Percentiles rank a stretch among this genome's conserved stretches.
These are phyloP conservation scores for Schizochytrium sp. DNA, from an alignment of 108 stramenopile genomes.

Conservation along the genomic window DNA sequence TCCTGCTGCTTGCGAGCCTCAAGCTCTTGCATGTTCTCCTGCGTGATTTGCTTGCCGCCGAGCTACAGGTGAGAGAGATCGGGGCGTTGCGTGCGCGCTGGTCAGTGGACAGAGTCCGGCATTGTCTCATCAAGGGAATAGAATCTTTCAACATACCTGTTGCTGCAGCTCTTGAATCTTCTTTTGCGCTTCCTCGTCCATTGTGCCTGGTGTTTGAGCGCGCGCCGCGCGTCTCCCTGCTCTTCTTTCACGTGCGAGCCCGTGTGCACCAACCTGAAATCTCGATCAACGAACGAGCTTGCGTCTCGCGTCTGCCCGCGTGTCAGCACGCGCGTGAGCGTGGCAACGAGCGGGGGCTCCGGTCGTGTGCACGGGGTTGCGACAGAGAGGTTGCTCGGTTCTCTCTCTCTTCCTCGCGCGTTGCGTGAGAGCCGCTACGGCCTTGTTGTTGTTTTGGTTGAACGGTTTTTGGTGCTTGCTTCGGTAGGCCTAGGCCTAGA, in stretches of 20 bases:
- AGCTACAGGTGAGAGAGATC: neutral
- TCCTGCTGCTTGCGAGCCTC: constrained; percentile 15
- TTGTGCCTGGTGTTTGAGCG: neutral
- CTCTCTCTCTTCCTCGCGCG: too few species aligned
- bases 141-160: neutral
- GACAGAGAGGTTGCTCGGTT: too few species aligned
- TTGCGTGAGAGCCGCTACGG: too few species aligned
- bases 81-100: too few species aligned
- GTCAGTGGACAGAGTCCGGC: neutral
- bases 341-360: too few species aligned
- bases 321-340: too few species aligned
- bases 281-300: neutral
- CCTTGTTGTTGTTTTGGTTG: too few species aligned
- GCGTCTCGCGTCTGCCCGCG: too few species aligned
- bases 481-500: too few species aligned
- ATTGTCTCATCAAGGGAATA: neutral
- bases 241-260: neutral
- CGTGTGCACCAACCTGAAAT: neutral
- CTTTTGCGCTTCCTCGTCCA: constrained; percentile 3
- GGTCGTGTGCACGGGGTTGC: too few species aligned
- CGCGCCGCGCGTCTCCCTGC: too few species aligned
- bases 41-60: neutral
- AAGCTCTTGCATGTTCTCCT: neutral
- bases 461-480: too few species aligned
- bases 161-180: constrained; percentile 11